Base-by-base conservation (phyloP, 2,329 filamentous ascomycete species). In the Aspergillus clavatus region DNA sequence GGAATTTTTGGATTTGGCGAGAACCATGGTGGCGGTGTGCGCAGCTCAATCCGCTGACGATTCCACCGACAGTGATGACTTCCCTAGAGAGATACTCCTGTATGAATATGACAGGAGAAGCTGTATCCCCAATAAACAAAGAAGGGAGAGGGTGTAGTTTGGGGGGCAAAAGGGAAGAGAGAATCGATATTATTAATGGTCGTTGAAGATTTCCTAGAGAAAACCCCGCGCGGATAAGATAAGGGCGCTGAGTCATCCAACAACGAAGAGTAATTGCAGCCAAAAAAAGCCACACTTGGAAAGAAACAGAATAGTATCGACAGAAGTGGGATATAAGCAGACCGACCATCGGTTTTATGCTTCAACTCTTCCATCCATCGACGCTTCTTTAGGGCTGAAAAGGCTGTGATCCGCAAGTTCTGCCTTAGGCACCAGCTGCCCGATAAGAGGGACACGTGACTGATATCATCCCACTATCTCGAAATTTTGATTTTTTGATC, bases 1-100 rank as follows among this genome's bases (percentile, higher is more conserved):
- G 61, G 83, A 80, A 72, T 90, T 95, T 71, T 96, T 97, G 55
- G 89, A 95, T 74, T 97, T 98, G 70, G 93, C 83, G 61, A 87
- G 72, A 60, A 84, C 82, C 84, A 87, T 87, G 33, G 55, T 75
- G 67, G 50, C 55, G 50, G 45, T 40, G 43, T 27, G 31, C 19
- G 31, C 31, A 35, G 31, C 18, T 21, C 16, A 35, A 35, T 18
- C 16, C 16, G 31, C 31, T 35, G 31, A 21, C 31, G 18, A n/a
- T 35, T 35, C 16, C 31, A 35, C 31, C 31, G 23, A 24, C 23
- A 24, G 8, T 24, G n/a, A n/a, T n/a, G n/a, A 35, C 31, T 35
- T 6, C 18, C 12, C 1, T n/a, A 39, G 31, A 24, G 12, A 14
- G 21, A 16, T 21, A 26, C 40, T 39, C 43, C 29, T 29, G 28